A percentile compares a stretch with the other conserved stretches of the same genome.
Evolutionary conservation across 345 rosid species (phyloP).

Genomic region (Hirschfeldia incana): DNA sequence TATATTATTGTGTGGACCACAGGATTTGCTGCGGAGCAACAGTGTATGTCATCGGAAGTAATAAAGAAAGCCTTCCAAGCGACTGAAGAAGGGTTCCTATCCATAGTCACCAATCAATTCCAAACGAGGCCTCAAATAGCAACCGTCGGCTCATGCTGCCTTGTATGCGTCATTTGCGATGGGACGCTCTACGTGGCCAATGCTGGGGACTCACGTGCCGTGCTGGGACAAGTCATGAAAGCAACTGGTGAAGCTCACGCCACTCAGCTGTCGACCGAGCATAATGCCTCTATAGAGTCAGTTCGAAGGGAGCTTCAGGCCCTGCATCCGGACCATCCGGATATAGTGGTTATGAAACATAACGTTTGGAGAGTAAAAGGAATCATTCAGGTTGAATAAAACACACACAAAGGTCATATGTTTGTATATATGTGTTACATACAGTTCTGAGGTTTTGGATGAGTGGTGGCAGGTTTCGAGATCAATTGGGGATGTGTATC

Average conservation of each 20-base stretch:
- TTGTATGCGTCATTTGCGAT: slow-evolving; percentile 69
- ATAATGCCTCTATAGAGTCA: slow-evolving; percentile 71
- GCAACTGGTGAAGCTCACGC: slow-evolving; percentile 77
- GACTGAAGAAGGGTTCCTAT: slow-evolving; percentile 82
- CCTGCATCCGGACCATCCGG: slow-evolving; percentile 76
- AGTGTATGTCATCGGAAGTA: slow-evolving; percentile 71
- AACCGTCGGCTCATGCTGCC: slow-evolving; percentile 87
- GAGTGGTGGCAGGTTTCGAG: slow-evolving; percentile 61
- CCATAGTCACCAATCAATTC: slow-evolving; percentile 71
- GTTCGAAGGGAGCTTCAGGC: slow-evolving; percentile 69
- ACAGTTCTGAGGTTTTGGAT: background rate
- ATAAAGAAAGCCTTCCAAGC: slow-evolving; percentile 79
- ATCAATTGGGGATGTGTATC: slow-evolving; percentile 83
- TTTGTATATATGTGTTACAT: background rate
- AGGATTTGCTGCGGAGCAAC: slow-evolving; percentile 79
- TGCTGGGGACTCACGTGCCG: slow-evolving; percentile 83
- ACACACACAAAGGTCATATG: background rate
- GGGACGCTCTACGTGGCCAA: slow-evolving; percentile 78
- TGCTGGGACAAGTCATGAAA: slow-evolving; percentile 67
- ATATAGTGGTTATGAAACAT: slow-evolving; percentile 73
- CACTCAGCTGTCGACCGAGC: slow-evolving; percentile 77
- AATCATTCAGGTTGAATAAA: slow-evolving; percentile 64
- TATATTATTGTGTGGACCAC: background rate
- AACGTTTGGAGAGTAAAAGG: slow-evolving; percentile 93
- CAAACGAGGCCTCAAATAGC: slow-evolving; percentile 76